These are phyloP conservation scores for Chlamydomonas sp. DNA, from an alignment of 139 green algal genomes.

Conservation along the genomic window DNA sequence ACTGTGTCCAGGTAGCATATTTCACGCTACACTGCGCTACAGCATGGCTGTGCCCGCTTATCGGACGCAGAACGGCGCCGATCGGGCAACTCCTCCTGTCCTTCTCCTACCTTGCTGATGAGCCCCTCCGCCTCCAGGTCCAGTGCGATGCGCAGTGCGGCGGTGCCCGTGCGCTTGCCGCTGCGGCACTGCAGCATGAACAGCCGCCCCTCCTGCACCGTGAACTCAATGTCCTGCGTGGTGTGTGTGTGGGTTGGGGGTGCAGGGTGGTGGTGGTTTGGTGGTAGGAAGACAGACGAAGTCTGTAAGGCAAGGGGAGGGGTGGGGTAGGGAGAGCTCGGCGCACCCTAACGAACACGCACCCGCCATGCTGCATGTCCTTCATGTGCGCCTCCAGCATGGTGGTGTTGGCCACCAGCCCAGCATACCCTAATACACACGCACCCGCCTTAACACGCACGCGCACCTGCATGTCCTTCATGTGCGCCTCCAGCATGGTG, in stretches of 20 bases:
- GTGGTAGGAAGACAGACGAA: too few relatives aligned
- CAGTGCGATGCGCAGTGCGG: conserved; percentile 82
- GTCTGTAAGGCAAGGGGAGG: too few relatives aligned
- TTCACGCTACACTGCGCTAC: too few relatives aligned
- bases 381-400: conserved; percentile 86
- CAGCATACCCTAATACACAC: conserved; percentile 46
- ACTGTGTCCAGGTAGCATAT: too few relatives aligned
- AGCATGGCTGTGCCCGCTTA: too few relatives aligned
- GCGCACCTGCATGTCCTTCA: conserved; percentile 83
- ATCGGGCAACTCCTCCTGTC: too few relatives aligned
- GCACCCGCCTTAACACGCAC: too few relatives aligned
- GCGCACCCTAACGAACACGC: conserved; percentile 35
- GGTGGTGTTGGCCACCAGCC: conserved; percentile 77
- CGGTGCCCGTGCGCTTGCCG: conserved; percentile 88
- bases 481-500: conserved; percentile 81
- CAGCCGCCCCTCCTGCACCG: conserved; percentile 84
- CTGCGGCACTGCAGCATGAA: conserved; percentile 92
- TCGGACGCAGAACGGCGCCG: too few relatives aligned
- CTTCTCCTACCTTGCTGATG: conserved; percentile 5
- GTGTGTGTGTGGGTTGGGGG: background rate
- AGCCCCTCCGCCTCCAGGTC: conserved; percentile 77
- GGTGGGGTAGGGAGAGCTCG: conserved; percentile 57
- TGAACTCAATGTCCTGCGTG: conserved; percentile 91
- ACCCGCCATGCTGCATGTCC: conserved; percentile 75
- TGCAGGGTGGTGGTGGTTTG: background rate